Percentiles rank a stretch among this genome's conserved stretches.
phyloP scores from a whole-genome alignment of 306 rosid species.

The Castanea crenata region DNA sequence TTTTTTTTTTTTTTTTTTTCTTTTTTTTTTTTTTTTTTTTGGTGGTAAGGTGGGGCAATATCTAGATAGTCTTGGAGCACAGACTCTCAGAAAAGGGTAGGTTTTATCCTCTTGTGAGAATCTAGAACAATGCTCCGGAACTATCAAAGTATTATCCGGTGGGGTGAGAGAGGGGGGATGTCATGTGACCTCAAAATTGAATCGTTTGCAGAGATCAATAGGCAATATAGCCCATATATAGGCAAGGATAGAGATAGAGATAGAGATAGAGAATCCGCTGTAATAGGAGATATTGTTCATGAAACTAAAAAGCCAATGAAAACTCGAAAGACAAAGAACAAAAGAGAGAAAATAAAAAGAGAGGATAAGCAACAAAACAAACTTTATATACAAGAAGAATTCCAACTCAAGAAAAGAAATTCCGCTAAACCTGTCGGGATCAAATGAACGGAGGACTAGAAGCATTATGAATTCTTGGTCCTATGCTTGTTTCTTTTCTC shows the following conservation, averaged over 20 bases:
- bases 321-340: not conserved
- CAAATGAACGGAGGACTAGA: not conserved
- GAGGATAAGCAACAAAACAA: not conserved
- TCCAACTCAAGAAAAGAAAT: not conserved
- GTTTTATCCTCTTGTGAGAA: too few species aligned
- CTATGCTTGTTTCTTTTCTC: constrained; percentile 10
- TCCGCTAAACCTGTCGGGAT: not conserved
- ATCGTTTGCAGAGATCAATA: not conserved
- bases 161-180: too few species aligned
- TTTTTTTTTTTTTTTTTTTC: fast-evolving
- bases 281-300: not conserved
- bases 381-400: constrained; percentile 1
- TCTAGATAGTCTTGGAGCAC: too few species aligned
- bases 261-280: not conserved
- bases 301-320: not conserved
- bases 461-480: not conserved
- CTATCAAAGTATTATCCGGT: too few species aligned
- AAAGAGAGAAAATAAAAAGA: not conserved
- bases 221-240: not conserved
- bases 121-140: too few species aligned
- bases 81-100: too few species aligned
- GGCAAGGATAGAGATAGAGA: not conserved
- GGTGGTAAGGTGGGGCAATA: too few species aligned
- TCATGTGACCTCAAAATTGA: not conserved
- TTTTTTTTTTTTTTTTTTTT: too few species aligned